phyloP scores from a whole-genome alignment of 805 yeast species.

The Grigorovia yakushimaensis region DNA sequence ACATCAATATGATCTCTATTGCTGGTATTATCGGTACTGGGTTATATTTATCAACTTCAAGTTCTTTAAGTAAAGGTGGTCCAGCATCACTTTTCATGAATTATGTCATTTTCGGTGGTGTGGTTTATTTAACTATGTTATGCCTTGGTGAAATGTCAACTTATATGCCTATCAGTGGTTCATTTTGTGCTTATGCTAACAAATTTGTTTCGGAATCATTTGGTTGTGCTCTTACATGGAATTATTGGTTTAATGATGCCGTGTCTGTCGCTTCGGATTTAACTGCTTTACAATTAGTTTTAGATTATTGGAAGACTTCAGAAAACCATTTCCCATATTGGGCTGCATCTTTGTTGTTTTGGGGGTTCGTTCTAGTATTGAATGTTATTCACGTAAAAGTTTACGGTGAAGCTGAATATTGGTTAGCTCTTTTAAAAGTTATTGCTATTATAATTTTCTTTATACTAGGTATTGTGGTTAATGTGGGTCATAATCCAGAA shows the following conservation, averaged over 20 bases:
- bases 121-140: constrained; percentile 45
- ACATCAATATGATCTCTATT: constrained; percentile 69
- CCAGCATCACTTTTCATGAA: constrained; percentile 44
- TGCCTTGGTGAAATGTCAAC: constrained; percentile 50
- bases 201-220: constrained; percentile 57
- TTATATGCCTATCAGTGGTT: constrained; percentile 45
- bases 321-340: constrained; percentile 35
- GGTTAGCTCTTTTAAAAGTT: constrained; percentile 47
- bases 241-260: constrained; percentile 56
- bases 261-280: constrained; percentile 55
- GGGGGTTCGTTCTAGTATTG: constrained; percentile 37
- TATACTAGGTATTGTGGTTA: constrained; percentile 45
- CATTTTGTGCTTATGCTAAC: constrained; percentile 48
- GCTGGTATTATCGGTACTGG: constrained; percentile 75
- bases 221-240: constrained; percentile 67
- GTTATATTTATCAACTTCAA: constrained; percentile 46
- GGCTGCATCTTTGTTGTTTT: constrained; percentile 43
- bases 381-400: constrained; percentile 45
- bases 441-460: constrained; percentile 49
- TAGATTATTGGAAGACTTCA: constrained; percentile 38
- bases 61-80: constrained; percentile 40
- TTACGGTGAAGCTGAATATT: constrained; percentile 56
- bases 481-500: constrained; percentile 47
- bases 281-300: constrained; percentile 48
- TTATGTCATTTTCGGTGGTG: constrained; percentile 39